Evolutionary conservation across 768 basidiomycete genomes (phyloP).

Genomic region (Mycena alexandri): DNA sequence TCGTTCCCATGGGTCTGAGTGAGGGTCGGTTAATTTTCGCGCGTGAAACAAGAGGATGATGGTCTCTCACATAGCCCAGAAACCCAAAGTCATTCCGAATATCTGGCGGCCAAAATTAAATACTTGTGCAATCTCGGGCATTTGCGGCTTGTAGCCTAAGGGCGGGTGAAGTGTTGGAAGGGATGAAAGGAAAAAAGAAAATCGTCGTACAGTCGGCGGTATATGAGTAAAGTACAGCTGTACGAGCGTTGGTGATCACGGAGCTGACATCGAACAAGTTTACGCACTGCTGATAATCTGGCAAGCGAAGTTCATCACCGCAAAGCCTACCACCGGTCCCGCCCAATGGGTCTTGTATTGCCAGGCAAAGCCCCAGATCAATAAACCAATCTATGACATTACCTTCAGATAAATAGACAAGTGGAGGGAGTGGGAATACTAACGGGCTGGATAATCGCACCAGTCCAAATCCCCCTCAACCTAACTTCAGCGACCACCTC

Average conservation of each 20-base stretch:
- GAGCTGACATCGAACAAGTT: neutral
- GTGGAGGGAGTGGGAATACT: neutral
- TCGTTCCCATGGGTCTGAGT: constrained; percentile 33
- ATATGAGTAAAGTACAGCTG: constrained; percentile 32
- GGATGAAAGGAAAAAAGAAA: neutral
- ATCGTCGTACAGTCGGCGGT: constrained; percentile 24
- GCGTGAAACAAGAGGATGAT: neutral
- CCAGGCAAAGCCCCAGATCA: constrained; percentile 39
- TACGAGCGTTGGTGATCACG: neutral
- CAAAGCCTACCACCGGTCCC: constrained; percentile 33
- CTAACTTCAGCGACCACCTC: constrained; percentile 34
- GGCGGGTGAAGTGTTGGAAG: neutral
- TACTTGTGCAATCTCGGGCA: constrained; percentile 35
- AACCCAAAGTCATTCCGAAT: constrained; percentile 39
- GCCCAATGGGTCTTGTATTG: constrained; percentile 38
- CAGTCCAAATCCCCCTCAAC: constrained; percentile 35
- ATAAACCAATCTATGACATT: constrained; percentile 28
- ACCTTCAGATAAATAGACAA: neutral
- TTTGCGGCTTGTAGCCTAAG: constrained; percentile 36
- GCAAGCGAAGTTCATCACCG: constrained; percentile 34
- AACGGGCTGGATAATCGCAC: constrained; percentile 34
- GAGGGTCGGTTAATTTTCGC: neutral
- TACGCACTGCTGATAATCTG: constrained; percentile 35
- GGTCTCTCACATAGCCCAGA: constrained; percentile 35
- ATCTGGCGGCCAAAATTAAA: constrained; percentile 38